These are phyloP conservation scores for Dalbergia cochinchinensis DNA, from an alignment of 306 rosid species.

Conservation along the genomic window DNA sequence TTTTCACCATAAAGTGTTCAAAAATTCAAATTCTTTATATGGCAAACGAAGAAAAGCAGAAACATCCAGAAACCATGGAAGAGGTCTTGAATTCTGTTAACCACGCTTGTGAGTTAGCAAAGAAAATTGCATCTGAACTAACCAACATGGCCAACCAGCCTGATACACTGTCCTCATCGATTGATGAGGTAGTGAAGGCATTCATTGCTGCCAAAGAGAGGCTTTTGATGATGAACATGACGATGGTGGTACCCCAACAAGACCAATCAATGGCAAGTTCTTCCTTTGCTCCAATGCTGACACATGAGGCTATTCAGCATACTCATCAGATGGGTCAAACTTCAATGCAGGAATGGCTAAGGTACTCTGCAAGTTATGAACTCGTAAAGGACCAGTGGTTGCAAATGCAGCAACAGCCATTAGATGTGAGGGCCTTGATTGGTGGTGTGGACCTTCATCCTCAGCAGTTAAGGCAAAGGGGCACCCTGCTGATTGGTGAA, in stretches of 20 bases:
- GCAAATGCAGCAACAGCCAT: conserved; percentile 42
- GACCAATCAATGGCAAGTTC: background rate
- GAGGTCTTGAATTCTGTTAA: conserved; percentile 43
- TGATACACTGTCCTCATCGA: conserved; percentile 40
- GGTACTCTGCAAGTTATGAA: background rate
- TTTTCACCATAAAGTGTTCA: background rate
- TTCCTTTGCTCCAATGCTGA: background rate
- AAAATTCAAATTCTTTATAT: background rate
- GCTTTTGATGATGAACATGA: conserved; percentile 24
- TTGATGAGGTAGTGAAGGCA: conserved; percentile 54
- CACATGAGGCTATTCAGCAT: background rate
- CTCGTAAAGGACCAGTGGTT: conserved; percentile 37
- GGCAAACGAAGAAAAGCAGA: conserved; percentile 29
- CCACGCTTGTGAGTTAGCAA: conserved; percentile 58
- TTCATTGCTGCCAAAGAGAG: conserved; percentile 54
- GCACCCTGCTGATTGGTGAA: conserved; percentile 16
- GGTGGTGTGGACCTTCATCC: conserved; percentile 7
- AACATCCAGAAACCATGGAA: conserved; percentile 53
- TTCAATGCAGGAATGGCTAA: conserved; percentile 45
- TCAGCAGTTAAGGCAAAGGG: conserved; percentile 15
- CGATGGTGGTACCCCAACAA: background rate
- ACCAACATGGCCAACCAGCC: conserved; percentile 51
- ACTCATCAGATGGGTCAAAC: conserved; percentile 25
- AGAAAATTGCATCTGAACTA: conserved; percentile 55
- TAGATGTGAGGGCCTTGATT: conserved; percentile 23